Evolutionary conservation across 75 land plant genomes (phyloP).

Genomic region (Sequoiadendron giganteum): DNA sequence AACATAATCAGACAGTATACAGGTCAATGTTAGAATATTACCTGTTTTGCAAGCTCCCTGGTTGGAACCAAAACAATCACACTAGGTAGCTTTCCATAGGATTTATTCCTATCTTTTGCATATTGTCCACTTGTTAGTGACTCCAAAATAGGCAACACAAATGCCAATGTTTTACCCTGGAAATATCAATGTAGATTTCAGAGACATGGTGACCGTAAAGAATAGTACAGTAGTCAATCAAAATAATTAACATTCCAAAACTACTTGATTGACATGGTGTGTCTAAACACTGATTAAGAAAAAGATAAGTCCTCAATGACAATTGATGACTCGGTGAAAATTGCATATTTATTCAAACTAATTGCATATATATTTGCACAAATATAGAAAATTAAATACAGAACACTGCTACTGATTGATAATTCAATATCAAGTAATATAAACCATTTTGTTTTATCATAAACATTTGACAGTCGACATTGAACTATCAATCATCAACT

Average conservation of each 20-base stretch:
- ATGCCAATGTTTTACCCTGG: constrained; percentile 95
- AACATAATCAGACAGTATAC: neutral
- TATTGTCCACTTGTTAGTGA: constrained; percentile 53
- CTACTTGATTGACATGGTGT: neutral
- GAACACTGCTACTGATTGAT: no score
- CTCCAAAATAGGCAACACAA: constrained; percentile 96
- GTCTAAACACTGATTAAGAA: neutral
- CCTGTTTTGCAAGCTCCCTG: constrained; percentile 92
- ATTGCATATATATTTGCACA: no score
- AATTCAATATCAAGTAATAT: no score
- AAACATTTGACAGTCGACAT: no score
- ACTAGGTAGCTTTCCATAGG: constrained; percentile 78
- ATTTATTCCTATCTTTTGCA: constrained; percentile 43
- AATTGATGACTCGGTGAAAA: neutral
- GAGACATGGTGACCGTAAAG: neutral
- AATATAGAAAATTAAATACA: no score
- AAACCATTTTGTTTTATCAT: no score
- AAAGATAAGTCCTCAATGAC: neutral
- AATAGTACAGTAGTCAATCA: neutral
- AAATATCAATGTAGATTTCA: neutral
- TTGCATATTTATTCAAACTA: no score
- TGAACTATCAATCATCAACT: no score
- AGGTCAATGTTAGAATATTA: constrained; percentile 11
- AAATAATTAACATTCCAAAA: neutral
- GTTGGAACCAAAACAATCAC: constrained; percentile 91